Evolutionary conservation across 768 basidiomycete species (phyloP).

Genomic region (Holtermanniella nyarrowii): DNA sequence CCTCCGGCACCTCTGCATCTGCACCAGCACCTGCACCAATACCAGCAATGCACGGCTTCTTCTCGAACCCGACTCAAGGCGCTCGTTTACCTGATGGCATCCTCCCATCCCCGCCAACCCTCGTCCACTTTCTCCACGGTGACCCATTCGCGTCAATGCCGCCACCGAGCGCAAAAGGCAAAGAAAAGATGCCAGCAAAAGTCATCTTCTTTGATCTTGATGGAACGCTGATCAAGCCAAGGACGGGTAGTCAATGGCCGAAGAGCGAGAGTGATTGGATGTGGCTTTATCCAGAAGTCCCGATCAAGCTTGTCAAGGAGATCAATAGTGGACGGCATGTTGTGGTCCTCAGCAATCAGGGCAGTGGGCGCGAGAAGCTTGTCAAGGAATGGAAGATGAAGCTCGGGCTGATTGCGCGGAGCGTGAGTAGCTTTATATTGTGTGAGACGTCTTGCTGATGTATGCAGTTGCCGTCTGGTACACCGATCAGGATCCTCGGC

Average conservation of each 20-base stretch:
- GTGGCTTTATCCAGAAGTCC: conserved; percentile 65
- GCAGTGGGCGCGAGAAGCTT: conserved; percentile 38
- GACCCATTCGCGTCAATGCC: conserved; percentile 25
- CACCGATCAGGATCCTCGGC: conserved; percentile 70
- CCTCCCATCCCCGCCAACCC: conserved; percentile 24
- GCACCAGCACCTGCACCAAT: too few species aligned
- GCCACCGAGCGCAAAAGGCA: conserved; percentile 31
- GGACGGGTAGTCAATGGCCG: conserved; percentile 44
- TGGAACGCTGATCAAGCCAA: conserved; percentile 60
- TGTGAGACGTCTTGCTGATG: background rate
- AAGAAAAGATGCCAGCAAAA: too few species aligned
- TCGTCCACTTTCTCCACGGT: conserved; percentile 34
- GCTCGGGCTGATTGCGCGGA: conserved; percentile 54
- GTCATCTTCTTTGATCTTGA: conserved; percentile 79
- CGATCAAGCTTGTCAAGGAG: conserved; percentile 53
- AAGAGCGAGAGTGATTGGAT: conserved; percentile 49
- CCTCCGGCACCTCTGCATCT: too few species aligned
- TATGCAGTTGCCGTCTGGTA: conserved; percentile 51
- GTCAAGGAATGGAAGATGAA: conserved; percentile 63
- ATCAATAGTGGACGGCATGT: conserved; percentile 52
- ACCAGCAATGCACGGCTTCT: too few species aligned
- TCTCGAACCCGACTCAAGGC: too few species aligned
- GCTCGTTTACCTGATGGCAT: conserved; percentile 13
- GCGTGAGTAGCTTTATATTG: conserved; percentile 42
- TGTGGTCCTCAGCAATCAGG: conserved; percentile 74